Evolutionary conservation across 805 yeast genomes (phyloP).

Genomic region (Schizosaccharomyces osmophilus): DNA sequence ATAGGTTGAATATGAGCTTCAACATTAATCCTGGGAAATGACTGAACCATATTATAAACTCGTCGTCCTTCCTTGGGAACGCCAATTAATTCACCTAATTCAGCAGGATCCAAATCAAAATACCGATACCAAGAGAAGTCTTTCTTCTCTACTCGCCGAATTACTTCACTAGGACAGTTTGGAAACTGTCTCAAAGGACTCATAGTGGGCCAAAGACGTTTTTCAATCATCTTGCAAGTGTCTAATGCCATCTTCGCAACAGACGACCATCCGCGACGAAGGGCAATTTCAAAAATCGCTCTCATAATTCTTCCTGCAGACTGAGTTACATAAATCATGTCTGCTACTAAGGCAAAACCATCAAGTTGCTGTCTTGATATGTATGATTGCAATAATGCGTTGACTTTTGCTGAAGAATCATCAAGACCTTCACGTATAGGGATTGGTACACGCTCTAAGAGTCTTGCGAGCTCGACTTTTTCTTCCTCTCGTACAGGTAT

Average conservation of each 20-base stretch:
- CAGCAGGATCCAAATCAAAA: constrained; percentile 44
- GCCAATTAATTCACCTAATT: constrained; percentile 58
- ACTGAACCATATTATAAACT: constrained; percentile 29
- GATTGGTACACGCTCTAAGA: constrained; percentile 56
- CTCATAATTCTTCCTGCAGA: constrained; percentile 74
- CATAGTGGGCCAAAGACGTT: constrained; percentile 58
- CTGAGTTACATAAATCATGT: constrained; percentile 79
- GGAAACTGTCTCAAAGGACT: constrained; percentile 73
- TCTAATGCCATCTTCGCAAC: constrained; percentile 33
- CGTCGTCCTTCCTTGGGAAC: constrained; percentile 37
- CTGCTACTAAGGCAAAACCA: constrained; percentile 79
- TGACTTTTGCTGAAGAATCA: constrained; percentile 57
- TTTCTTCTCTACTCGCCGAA: constrained; percentile 53
- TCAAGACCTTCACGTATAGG: constrained; percentile 53
- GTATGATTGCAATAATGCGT: constrained; percentile 59
- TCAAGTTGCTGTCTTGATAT: constrained; percentile 55
- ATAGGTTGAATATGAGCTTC: constrained; percentile 51
- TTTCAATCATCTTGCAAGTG: constrained; percentile 58
- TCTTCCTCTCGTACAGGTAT: constrained; percentile 78
- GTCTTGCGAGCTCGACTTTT: constrained; percentile 39
- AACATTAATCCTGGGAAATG: constrained; percentile 47
- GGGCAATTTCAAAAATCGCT: constrained; percentile 59
- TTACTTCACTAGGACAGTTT: constrained; percentile 42
- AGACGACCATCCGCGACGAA: constrained; percentile 47
- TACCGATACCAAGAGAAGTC: constrained; percentile 65